Evolutionary conservation across 1,139 yeast genomes (phyloP), one percentile per base, ranked within the genome.

Genomic region (Geotrichum carabidarum): DNA sequence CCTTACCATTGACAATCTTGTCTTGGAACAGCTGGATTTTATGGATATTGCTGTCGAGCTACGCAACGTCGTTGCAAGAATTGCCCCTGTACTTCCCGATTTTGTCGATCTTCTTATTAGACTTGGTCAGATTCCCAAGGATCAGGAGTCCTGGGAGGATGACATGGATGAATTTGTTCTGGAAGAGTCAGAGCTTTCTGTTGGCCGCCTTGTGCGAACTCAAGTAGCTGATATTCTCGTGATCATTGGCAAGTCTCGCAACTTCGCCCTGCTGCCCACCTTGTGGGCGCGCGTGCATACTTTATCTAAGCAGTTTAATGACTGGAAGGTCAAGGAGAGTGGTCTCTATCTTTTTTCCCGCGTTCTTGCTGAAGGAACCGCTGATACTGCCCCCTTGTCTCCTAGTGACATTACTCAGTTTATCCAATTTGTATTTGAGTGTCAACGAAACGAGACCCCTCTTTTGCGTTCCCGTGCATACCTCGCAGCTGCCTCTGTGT

Each of bases 161-260:
- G 93, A 89, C 64, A 78, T 82, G 65, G 87, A 88, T 63, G 72
- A 69, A 6, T 89, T 80, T 67, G 86, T 88, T 6, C 79, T 88
- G 5, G 85, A 83, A 44, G 88, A 86, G 56, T 77, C 87, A 1
- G 95, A 90, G 0, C 73, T 87, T 43, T 57, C 72, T 79, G 1
- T 72, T 78, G 31, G 76, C 71, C 7, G 53, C 5, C 53, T 57
- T 40, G 63, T 67, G 1, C 59, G 68, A 9, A 56, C 60, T 5
- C 58, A 60, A 36, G 66, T 63, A 6, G 65, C 62, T 2, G 54
- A 62, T 14, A 55, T 63, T 7, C 60, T 59, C 2, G 55, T 48
- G 22, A 49, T 58, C 9, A 56, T 58, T 42, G 44, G 53, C 31
- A 53, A 50, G 46, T 47, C 58, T 1, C 52, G 56, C 14, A 41